Percentiles rank a stretch among this genome's conserved stretches.
phyloP scores from a whole-genome alignment of 2,329 filamentous ascomycete genomes.

The Penicillium thymicola region DNA sequence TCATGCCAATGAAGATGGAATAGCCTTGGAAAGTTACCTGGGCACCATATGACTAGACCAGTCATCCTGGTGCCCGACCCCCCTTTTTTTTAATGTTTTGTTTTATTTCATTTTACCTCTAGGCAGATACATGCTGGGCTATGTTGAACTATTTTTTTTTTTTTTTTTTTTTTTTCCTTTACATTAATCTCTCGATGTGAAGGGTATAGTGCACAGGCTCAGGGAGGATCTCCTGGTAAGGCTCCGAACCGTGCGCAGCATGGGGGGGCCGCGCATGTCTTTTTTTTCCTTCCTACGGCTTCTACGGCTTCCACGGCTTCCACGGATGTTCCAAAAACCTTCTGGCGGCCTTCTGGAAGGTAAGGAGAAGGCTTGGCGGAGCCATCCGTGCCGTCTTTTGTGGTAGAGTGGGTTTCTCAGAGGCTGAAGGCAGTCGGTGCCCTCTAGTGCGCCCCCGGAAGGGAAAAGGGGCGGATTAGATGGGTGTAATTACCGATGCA shows the following conservation, averaged over 20 bases:
- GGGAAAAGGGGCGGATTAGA: slow-evolving; percentile 15
- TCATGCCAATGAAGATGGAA: slow-evolving; percentile 10
- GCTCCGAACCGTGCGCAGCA: slow-evolving; percentile 20
- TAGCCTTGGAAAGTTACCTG: not conserved
- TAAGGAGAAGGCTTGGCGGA: slow-evolving; percentile 25
- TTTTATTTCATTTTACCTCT: not conserved
- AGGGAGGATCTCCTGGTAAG: slow-evolving; percentile 4
- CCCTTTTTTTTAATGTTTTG: slow-evolving; percentile 3
- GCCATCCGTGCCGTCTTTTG: slow-evolving; percentile 16
- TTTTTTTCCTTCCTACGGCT: slow-evolving; percentile 13
- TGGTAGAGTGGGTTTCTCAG: slow-evolving; percentile 14
- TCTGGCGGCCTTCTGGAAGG: slow-evolving; percentile 26
- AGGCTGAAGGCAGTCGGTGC: slow-evolving; percentile 20
- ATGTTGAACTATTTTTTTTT: not conserved
- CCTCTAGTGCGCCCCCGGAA: slow-evolving; percentile 15
- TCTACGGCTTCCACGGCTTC: slow-evolving; percentile 7
- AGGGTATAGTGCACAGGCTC: slow-evolving; percentile 8
- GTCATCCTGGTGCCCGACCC: slow-evolving; percentile 6
- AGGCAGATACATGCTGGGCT: not conserved
- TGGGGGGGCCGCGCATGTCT: slow-evolving; percentile 11
- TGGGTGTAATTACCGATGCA: slow-evolving; percentile 20
- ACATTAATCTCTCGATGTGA: not conserved
- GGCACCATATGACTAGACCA: not conserved
- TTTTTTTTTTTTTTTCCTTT: not conserved
- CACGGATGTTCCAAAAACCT: slow-evolving; percentile 19